Evolutionary conservation across 495 filamentous ascomycete species (phyloP).

Genomic region (Aspergillus wentii): DNA sequence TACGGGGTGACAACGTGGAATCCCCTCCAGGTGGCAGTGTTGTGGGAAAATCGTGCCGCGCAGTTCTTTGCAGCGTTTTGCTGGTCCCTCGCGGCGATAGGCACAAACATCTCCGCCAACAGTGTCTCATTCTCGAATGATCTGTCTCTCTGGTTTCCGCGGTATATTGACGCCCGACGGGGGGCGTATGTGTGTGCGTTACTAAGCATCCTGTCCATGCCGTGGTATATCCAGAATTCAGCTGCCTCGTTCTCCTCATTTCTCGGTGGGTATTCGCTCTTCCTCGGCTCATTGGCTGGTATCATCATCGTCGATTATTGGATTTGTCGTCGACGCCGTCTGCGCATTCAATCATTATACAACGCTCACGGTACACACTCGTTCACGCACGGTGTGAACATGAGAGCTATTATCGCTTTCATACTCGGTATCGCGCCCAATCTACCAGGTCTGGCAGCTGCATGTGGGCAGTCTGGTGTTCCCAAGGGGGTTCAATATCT

Average conservation of each 20-base stretch:
- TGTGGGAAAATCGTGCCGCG: conserved; percentile 50
- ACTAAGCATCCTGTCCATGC: conserved; percentile 34
- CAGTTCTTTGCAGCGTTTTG: conserved; percentile 50
- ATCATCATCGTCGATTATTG: conserved; percentile 44
- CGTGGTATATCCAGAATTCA: conserved; percentile 47
- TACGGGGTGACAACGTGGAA: conserved; percentile 54
- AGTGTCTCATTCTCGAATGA: conserved; percentile 56
- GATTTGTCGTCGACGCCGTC: conserved; percentile 27
- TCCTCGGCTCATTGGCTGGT: conserved; percentile 44
- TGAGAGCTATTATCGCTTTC: conserved; percentile 33
- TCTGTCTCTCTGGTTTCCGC: conserved; percentile 51
- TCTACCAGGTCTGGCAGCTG: conserved; percentile 29
- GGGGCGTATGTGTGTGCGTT: conserved; percentile 26
- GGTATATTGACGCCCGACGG: conserved; percentile 53
- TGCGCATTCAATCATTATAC: conserved; percentile 34
- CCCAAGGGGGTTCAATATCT: conserved; percentile 9
- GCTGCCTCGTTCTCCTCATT: conserved; percentile 39
- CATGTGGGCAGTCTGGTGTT: conserved; percentile 7
- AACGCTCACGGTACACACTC: conserved; percentile 36
- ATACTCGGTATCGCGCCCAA: conserved; percentile 34
- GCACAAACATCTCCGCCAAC: conserved; percentile 58
- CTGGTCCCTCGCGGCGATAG: conserved; percentile 50
- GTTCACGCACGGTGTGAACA: conserved; percentile 36
- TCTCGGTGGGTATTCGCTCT: conserved; percentile 39
- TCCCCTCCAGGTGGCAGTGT: conserved; percentile 45